Base-by-base conservation (phyloP, 345 rosid genomes). In the Pelargonium nanum region DNA sequence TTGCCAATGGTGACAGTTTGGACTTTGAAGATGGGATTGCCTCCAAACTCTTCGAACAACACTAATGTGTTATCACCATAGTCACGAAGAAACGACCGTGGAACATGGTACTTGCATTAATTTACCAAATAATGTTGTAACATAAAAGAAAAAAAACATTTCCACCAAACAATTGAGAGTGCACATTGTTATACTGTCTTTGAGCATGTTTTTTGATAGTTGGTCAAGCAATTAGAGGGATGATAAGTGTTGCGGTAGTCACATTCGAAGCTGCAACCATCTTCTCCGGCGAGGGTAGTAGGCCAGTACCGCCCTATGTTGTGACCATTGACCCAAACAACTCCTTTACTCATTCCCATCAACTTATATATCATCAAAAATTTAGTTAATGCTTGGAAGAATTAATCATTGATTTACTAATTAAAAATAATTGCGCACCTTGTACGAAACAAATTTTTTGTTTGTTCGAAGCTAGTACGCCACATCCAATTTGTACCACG, bases 291-390 rank as follows among this genome's bases (percentile, higher is more conserved):
- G 4, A 20, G 19, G 4, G 52, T 62, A 56, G 76, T 71, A 0
- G 85, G 85, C 95, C 97, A 89, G 66, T 77, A 85, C 6, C 95
- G 74, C 4, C 89, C 97, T 6, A 85, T 74, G 78, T 75, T 85
- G 30, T 65, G 64, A 22, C 91, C 95, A 16, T 87, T 89, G 21
- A 87, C 76, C 95, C 95, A 87, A 26, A 87, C 89, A 13, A 55
- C 60, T 2, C 97, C 97, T 63, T 87, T 89, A 22, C 95, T 88
- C 40, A 86, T 57, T 16, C 95, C 91, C 54, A 53, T 60, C 19
- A 86, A 8, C 13, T 8, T 13, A 6, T 19, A 9, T 6, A 48
- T 55, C 54, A 56, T 15, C 16, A 34, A 17, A n/a, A 4, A 28
- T 28, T 28, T 28, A 28, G 8, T 28, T 8, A 28, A 6, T 15